Conservation (phyloP, 2,329 filamentous ascomycete genomes). For the Alternaria tenuissima region DNA sequence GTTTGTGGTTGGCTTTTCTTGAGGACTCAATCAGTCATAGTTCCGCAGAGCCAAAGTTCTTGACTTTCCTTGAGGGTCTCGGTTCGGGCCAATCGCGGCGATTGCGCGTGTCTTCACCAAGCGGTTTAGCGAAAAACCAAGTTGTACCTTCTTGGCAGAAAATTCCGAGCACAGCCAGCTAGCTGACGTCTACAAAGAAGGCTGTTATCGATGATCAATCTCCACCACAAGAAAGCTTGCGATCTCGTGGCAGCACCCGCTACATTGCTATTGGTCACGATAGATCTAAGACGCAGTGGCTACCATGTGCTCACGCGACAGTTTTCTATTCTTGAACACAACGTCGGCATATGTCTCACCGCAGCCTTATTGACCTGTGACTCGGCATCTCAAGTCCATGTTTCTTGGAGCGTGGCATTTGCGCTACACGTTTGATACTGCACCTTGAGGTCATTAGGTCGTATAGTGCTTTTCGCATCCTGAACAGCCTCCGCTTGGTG, state of each 20-base stretch:
- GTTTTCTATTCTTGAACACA: slow-evolving; percentile 22
- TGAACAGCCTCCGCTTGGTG: slow-evolving; percentile 18
- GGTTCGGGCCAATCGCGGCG: slow-evolving; percentile 14
- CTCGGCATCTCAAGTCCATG: background rate
- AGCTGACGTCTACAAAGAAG: slow-evolving; percentile 33
- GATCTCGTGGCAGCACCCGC: background rate
- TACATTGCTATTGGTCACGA: slow-evolving; percentile 14
- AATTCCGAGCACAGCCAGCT: slow-evolving; percentile 32
- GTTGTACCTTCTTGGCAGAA: slow-evolving; percentile 28
- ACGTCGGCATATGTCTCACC: background rate
- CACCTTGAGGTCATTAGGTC: background rate
- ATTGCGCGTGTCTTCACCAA: slow-evolving; percentile 31
- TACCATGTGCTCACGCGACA: slow-evolving; percentile 21
- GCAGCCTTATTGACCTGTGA: background rate
- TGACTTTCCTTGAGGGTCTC: slow-evolving; percentile 26
- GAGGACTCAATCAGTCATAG: slow-evolving; percentile 10
- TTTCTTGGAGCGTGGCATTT: background rate
- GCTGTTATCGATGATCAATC: slow-evolving; percentile 1
- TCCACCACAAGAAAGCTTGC: background rate
- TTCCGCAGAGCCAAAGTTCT: slow-evolving; percentile 21
- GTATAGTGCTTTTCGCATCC: slow-evolving; percentile 1
- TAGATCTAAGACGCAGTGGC: background rate
- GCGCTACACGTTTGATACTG: background rate
- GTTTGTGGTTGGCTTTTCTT: slow-evolving; percentile 1
- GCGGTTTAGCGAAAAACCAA: slow-evolving; percentile 25